Conservation (phyloP, 345 rosid species). For the Syzygium grande region DNA sequence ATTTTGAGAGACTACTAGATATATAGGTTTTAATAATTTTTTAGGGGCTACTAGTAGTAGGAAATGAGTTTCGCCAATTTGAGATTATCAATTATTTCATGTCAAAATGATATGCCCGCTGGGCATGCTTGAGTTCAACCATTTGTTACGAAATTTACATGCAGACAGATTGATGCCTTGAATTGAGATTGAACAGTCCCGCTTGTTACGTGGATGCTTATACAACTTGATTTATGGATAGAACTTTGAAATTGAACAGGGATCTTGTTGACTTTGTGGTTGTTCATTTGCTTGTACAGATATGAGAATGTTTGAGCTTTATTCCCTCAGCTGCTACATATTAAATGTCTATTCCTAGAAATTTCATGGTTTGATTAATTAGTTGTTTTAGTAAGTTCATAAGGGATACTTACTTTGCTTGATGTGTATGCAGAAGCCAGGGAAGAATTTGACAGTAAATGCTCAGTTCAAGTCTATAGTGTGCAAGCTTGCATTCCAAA, state of each 20-base stretch:
- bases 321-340: neutral
- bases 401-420: neutral
- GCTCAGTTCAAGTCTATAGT: conserved; percentile 73
- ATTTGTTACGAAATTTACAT: neutral
- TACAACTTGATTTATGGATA: neutral
- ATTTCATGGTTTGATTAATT: neutral
- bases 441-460: conserved; percentile 56
- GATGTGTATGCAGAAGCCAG: conserved; percentile 55
- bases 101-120: neutral
- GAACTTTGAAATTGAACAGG: neutral
- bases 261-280: neutral
- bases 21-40: neutral
- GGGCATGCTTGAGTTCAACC: neutral
- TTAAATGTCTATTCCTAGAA: neutral
- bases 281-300: neutral
- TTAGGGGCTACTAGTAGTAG: neutral
- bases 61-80: neutral
- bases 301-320: neutral
- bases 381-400: neutral
- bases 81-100: neutral
- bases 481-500: conserved; percentile 76
- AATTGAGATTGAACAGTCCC: neutral
- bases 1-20: neutral
- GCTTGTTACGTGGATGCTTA: neutral
- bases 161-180: neutral